phyloP scores from a whole-genome alignment of 768 basidiomycete species.

The Auriscalpium microsporum region DNA sequence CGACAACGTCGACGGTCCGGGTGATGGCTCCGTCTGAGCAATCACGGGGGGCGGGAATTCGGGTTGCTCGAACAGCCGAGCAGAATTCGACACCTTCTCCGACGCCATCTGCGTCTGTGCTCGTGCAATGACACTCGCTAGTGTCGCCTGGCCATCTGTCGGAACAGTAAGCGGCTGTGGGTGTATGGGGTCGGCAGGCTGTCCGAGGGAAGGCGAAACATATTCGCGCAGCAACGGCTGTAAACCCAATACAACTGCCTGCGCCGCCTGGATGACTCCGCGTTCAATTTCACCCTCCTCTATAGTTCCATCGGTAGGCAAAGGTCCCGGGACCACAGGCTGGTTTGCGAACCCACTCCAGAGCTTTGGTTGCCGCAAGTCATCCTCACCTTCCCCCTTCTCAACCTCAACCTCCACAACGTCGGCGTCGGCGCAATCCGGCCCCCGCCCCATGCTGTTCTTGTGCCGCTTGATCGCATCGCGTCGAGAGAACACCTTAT shows the following conservation, averaged over 20 bases:
- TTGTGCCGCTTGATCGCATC: conserved; percentile 78
- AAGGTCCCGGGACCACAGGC: conserved; percentile 1
- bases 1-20: conserved; percentile 37
- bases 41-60: conserved; percentile 4
- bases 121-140: conserved; percentile 67
- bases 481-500: conserved; percentile 65
- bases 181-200: background rate
- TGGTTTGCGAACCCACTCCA: conserved; percentile 51
- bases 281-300: conserved; percentile 16
- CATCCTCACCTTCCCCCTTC: conserved; percentile 33
- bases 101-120: conserved; percentile 43
- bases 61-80: background rate
- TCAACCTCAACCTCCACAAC: conserved; percentile 50
- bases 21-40: background rate
- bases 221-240: conserved; percentile 10
- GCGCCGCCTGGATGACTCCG: conserved; percentile 8
- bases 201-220: conserved; percentile 5
- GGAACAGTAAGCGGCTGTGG: conserved; percentile 7
- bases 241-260: conserved; percentile 9
- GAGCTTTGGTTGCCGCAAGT: conserved; percentile 50
- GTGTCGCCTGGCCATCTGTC: conserved; percentile 48
- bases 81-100: conserved; percentile 10
- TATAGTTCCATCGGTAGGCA: background rate
- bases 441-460: conserved; percentile 47
- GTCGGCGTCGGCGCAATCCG: conserved; percentile 46